Evolutionary conservation across 495 filamentous ascomycete genomes (phyloP), one percentile per base, ranked within the genome.

Genomic region (Penicillium herquei): DNA sequence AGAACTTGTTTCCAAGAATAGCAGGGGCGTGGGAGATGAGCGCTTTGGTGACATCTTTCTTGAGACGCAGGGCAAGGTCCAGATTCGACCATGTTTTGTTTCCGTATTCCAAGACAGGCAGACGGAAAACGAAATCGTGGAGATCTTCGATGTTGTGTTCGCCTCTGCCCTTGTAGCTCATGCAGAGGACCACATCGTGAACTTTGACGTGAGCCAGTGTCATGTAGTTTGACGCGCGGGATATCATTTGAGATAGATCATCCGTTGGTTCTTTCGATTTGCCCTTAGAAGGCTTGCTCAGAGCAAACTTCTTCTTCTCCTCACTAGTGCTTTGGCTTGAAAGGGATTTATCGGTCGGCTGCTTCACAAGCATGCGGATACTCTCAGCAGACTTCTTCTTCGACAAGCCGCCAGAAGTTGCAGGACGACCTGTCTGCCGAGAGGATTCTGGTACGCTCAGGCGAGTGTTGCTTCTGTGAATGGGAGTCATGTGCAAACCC

Each of bases 41-140:
- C 1, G 95, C 95, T 63, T 88, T 87, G 69, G 96, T 94, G 59
- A 97, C 89, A 51, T 95, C 91, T 59, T 88, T 91, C 79, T 99
- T 98, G 43, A 99, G 76, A 16, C 88, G 87, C 47, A 97, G 76
- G 1, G 93, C 92, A 10, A 99, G 83, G 58, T 99, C 94, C 7
- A 98, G 84, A 68, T 98, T 98, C 14, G 93, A 97, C 94, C 94
- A 99, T 9, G 92, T 98, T 74, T 97, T 98, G 77, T 99, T 98
- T 47, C 90, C 82, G 69, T 96, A 98, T 67, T 99, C 94, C 39
- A 99, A 84, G 13, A 88, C 88, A 7, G 94, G 94, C 65, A 99
- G 84, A 16, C 91, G 87, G 81, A 98, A 98, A 55, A 98, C 94
- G 56, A 98, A 93, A 63, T 97, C 87, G 70, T 98, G 94, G 11